Evolutionary conservation across 164 flowering plant species (phyloP).

Genomic region (Kalanchoe fedtschenkoi): DNA sequence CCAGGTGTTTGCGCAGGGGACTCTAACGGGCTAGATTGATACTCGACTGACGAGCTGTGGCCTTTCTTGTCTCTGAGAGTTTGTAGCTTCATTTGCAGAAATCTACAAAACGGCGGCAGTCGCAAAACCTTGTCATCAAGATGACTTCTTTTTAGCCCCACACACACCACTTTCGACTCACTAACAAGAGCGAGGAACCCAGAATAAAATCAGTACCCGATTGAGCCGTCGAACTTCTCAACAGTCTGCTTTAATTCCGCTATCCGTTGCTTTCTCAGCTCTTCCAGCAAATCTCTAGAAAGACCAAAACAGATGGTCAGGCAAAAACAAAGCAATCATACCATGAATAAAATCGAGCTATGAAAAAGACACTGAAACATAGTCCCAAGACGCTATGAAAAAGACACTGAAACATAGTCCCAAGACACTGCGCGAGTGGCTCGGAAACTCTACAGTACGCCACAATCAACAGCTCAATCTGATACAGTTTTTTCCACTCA

Average conservation of each 20-base stretch:
- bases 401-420: too few relatives aligned
- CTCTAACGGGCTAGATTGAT: conserved; percentile 33
- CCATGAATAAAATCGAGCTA: not conserved
- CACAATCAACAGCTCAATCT: too few relatives aligned
- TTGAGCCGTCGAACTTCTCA: conserved; percentile 67
- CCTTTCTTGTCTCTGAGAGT: conserved; percentile 31
- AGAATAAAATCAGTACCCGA: conserved; percentile 56
- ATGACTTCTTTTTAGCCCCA: too few relatives aligned
- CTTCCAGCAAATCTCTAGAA: conserved; percentile 83
- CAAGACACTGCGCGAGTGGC: too few relatives aligned
- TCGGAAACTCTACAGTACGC: too few relatives aligned
- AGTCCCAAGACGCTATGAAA: not conserved
- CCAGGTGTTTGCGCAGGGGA: conserved; percentile 31
- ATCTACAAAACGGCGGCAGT: conserved; percentile 28
- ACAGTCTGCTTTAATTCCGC: conserved; percentile 55
- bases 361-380: not conserved
- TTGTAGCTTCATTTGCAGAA: conserved; percentile 59
- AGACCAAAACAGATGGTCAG: too few relatives aligned
- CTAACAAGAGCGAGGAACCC: too few relatives aligned
- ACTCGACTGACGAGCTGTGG: conserved; percentile 13
- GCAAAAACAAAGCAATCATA: not conserved
- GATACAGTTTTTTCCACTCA: too few relatives aligned
- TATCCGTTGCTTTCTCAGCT: conserved; percentile 57
- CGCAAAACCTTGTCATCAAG: not conserved
- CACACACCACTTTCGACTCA: not conserved